phyloP scores from a whole-genome alignment of 2,329 filamentous ascomycete genomes.

The Colletotrichum lini region DNA sequence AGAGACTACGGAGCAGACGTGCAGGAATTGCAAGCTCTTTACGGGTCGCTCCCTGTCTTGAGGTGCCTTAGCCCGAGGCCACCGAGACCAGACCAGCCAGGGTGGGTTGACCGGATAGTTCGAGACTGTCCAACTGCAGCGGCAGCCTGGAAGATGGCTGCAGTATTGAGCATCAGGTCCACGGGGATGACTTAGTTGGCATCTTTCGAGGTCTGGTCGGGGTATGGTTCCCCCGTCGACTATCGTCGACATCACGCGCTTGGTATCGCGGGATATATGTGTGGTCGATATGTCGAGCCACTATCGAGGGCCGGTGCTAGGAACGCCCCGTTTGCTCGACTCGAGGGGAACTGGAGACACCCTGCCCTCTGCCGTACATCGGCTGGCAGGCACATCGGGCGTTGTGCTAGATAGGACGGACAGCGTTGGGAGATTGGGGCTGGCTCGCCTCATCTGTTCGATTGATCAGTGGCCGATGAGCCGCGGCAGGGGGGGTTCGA shows the following conservation, averaged over 20 bases:
- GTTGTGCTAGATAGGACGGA: constrained; percentile 29
- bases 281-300: constrained; percentile 12
- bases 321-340: constrained; percentile 25
- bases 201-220: constrained; percentile 9
- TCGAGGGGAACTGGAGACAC: not conserved
- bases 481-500: constrained; percentile 32
- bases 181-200: constrained; percentile 5
- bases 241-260: constrained; percentile 22
- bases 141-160: constrained; percentile 31
- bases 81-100: not conserved
- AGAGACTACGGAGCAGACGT: constrained; percentile 2
- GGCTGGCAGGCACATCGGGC: constrained; percentile 30
- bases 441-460: constrained; percentile 34
- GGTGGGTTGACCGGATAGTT: constrained; percentile 13
- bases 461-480: constrained; percentile 22
- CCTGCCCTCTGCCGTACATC: constrained; percentile 10
- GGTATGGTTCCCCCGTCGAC: constrained; percentile 23
- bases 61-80: constrained; percentile 7
- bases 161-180: constrained; percentile 18
- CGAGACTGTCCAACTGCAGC: constrained; percentile 27
- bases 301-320: constrained; percentile 23
- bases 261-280: constrained; percentile 22
- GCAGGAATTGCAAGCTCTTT: constrained; percentile 9
- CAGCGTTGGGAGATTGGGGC: constrained; percentile 18
- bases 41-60: constrained; percentile 12